Base-by-base conservation (phyloP, 1,284 basidiomycete species). In the Cutaneotrichosporon cutaneum region DNA sequence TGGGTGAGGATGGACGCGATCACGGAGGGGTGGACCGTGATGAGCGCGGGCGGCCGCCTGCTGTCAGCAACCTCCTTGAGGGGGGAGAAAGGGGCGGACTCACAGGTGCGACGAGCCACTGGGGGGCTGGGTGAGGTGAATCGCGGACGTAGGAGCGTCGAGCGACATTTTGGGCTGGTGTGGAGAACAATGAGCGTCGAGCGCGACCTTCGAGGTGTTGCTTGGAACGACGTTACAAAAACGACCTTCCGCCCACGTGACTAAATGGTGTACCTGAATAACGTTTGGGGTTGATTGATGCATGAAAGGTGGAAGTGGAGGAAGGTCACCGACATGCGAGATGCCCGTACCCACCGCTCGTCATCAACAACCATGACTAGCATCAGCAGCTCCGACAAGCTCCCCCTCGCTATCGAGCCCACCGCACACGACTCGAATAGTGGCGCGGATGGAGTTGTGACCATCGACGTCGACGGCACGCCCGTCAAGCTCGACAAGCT, bases 1-100 rank as follows among this genome's bases (percentile, higher is more conserved):
- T 99, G 95, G 81, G 98, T 95, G 67, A 99, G 88, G 82, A 98
- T 94, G 61, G 92, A 89, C 77, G 97, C 94, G 61, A 99, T 86
- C 9, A 92, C 92, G 56, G 90, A 89, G n/a, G 94, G 93, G 77
- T 94, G 92, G 63, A 95, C 85, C 48, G 88, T 90, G 61, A 94
- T 86, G 60, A 83, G 85, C 35, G 87, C 86, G 36, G 90, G 87
- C 64, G 88, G 81, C 66, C 88, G 88, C 59, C 75, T 78, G 64
- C 18, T 33, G 50, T 56, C 30, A 62, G 62, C n/a, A 52, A 30
- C 27, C 10, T 14, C 30, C n/a, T 51, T 24, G 16, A 10, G n/a
- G 22, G 55, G 16, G 27, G 8, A 33, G 48, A 45, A 11, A 18
- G 11, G 39, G 18, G 42, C 18, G 10, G 22, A 70, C 73, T 36